Base-by-base conservation (phyloP, 495 filamentous ascomycete genomes). In the Aspergillus coremiiformis region DNA sequence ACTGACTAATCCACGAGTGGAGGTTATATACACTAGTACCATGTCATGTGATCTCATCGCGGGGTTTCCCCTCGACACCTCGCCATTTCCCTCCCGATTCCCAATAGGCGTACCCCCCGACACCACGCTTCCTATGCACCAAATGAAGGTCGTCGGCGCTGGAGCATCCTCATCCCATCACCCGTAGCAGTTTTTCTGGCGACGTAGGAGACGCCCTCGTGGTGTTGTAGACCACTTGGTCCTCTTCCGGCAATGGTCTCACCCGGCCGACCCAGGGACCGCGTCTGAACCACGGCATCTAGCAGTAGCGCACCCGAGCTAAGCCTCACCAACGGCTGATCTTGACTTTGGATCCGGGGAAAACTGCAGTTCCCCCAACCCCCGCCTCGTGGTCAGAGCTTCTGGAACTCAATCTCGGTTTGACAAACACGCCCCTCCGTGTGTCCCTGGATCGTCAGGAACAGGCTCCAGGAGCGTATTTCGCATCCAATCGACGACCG, bases 381-480 rank as follows among this genome's bases (percentile, higher is more conserved):
- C 44, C 44, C 44, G 32, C 32, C n/a, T 10, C n/a, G 33, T 53
- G 51, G 51, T 53, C 51, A 53, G 51, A 47, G 51, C 51, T 53
- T 53, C 27, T 46, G 41, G 30, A 51, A 42, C 49, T 51, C 49
- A 29, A 51, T 51, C 39, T 26, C 29, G 8, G 24, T 27, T 27
- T 33, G 35, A 20, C 33, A 23, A 37, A 33, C 10, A 29, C 23
- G 20, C 8, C 20, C 30, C 44, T 33, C 27, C 6, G n/a, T n/a
- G n/a, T 1, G 45, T 11, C 20, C 23, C 27, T 26, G 17, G 27
- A 33, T n/a, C 27, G 1, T 5, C 12, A 20, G 4, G 19, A 21
- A 41, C 37, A 2, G 1, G 19, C 3, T 1, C 37, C 5, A 3
- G 5, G 17, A 21, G 17, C 37, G n/a, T 37, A n/a, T 19, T 37